A percentile compares a stretch with the other conserved stretches of the same genome.
Conservation (phyloP, 805 yeast genomes). For the Hanseniaspora mollemarum region DNA sequence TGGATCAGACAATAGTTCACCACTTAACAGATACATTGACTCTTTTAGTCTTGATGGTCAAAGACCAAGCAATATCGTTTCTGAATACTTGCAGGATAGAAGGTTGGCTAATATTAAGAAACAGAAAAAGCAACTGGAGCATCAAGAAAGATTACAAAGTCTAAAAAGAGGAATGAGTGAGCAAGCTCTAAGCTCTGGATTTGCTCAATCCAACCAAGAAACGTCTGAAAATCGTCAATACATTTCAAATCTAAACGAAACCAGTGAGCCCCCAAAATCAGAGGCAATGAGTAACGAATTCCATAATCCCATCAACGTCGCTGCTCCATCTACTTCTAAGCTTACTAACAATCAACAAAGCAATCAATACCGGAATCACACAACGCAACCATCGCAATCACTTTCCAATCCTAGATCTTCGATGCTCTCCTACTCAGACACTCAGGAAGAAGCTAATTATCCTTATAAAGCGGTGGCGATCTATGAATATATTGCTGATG, state of each 20-base stretch:
- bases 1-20: constrained; percentile 85
- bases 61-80: constrained; percentile 29
- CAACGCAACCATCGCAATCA: constrained; percentile 16
- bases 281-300: not conserved
- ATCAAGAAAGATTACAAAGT: constrained; percentile 16
- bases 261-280: constrained; percentile 24
- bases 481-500: constrained; percentile 78
- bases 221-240: constrained; percentile 23
- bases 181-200: constrained; percentile 16
- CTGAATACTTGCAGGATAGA: constrained; percentile 16
- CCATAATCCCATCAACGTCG: constrained; percentile 17
- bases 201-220: constrained; percentile 10
- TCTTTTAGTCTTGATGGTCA: constrained; percentile 55
- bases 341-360: constrained; percentile 3
- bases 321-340: constrained; percentile 20
- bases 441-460: constrained; percentile 35
- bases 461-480: constrained; percentile 80
- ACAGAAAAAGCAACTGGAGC: constrained; percentile 13
- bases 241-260: constrained; percentile 32
- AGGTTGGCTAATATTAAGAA: constrained; percentile 15
- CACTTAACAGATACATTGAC: constrained; percentile 72
- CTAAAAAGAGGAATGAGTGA: constrained; percentile 19
- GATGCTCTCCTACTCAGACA: constrained; percentile 29
- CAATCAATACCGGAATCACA: not conserved
- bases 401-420: constrained; percentile 29